Percentiles rank a stretch among this genome's conserved stretches.
Conservation (phyloP, 106 monocot genomes). For the Vanilla planifolia region DNA sequence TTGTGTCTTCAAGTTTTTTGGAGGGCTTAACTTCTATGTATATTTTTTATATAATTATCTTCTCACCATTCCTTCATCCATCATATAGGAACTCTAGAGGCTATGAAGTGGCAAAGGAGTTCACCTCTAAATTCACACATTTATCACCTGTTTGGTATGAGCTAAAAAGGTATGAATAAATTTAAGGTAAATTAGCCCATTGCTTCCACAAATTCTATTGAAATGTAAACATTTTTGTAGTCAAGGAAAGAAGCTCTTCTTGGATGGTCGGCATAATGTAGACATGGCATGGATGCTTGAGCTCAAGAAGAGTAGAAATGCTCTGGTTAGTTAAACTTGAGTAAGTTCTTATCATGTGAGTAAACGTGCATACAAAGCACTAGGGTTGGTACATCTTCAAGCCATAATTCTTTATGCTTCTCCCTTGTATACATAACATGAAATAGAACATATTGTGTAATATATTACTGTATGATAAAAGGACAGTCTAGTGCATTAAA, state of each 20-base stretch:
- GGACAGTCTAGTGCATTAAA: too few species aligned
- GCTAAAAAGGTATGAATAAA: conserved; percentile 66
- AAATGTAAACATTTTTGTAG: conserved; percentile 24
- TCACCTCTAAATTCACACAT: conserved; percentile 64
- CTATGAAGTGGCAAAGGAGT: conserved; percentile 89
- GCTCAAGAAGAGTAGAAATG: conserved; percentile 34
- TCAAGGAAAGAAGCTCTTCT: conserved; percentile 50
- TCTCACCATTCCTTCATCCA: neutral
- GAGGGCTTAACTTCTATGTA: too few species aligned
- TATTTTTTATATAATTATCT: too few species aligned
- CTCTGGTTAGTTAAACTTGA: conserved; percentile 44
- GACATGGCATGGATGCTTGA: conserved; percentile 70
- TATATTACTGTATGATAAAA: too few species aligned
- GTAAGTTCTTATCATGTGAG: too few species aligned
- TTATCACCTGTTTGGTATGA: conserved; percentile 99
- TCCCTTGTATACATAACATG: too few species aligned
- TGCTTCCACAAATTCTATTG: neutral
- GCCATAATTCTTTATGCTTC: too few species aligned
- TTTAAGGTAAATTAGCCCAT: neutral
- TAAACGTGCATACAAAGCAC: too few species aligned
- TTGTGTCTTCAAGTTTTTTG: too few species aligned
- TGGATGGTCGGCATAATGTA: conserved; percentile 81
- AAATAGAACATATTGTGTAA: too few species aligned
- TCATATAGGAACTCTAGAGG: conserved; percentile 84
- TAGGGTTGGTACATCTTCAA: too few species aligned